Evolutionary conservation across 495 filamentous ascomycete genomes (phyloP), one percentile per base, ranked within the genome.

Genomic region (Podospora sp.): DNA sequence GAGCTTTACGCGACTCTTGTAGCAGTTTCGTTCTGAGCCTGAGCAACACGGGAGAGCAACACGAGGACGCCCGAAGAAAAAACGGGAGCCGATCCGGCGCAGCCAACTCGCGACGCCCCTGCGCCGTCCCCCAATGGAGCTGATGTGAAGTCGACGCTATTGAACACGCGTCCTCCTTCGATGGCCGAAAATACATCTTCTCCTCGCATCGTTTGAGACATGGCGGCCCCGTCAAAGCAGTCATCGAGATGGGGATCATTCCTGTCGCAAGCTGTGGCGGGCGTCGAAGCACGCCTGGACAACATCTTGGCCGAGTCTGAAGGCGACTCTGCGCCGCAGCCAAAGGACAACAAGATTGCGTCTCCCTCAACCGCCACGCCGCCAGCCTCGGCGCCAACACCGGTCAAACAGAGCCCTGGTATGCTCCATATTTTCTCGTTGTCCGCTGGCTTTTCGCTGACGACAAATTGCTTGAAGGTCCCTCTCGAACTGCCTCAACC

Each of bases 241-340:
- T 52, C 60, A 33, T 77, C 85, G 64, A 79, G 89, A 87, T 92
- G 90, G 90, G 92, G 93, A 24, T 91, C 89, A 29, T 91, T 99
- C 72, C 83, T 99, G 57, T 90, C 91, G 67, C 92, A 96, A 76
- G 94, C 94, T 62, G 92, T 97, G 60, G 93, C 93, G 27, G 92
- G 93, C 49, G 90, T 99, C 56, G 95, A 99, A 79, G 96, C 94
- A 65, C 88, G 91, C 57, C 83, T 99, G 50, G 95, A 99, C 76
- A 91, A 86, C 57, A 97, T 99, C 62, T 83, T 99, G 66, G 89
- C 93, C 65, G 94, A 97, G 50, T 86, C 89, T 35, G 88, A 91
- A 20, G 33, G 21, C 20, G 85, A 81, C 11, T 60, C 72, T 60
- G 65, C 65, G 33, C 76, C 65, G 60, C 71, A 74, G 73, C 66